Evolutionary conservation across 768 basidiomycete species (phyloP), one percentile per base, ranked within the genome.

Genomic region (Ramaria sp.): DNA sequence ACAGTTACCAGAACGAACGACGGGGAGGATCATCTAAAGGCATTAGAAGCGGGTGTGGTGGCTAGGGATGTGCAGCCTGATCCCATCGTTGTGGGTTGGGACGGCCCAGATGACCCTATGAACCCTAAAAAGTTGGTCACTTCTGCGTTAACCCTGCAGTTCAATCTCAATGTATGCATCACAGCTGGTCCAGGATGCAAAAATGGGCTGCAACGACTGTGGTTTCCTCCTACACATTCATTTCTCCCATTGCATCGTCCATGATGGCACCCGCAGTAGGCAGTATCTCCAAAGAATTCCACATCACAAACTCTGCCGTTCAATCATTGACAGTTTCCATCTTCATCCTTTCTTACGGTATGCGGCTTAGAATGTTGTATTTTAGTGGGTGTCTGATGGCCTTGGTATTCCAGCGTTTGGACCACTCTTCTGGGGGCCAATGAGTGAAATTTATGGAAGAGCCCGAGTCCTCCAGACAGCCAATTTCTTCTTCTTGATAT

Each of bases 401-500:
- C n/a, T 22, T 25, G 32, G 32, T 4, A 2, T 13, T 42, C n/a
- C 28, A 58, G 57, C 57, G 20, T 58, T 32, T 41, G 57, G 57
- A 13, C 57, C 57, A 16, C 50, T 58, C 8, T 24, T 56, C 9
- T 44, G 54, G 15, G 84, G 81, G 0, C 88, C 87, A 0, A 60
- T 88, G 22, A 81, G 78, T 58, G 88, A 90, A 64, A 72, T 88
- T 9, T 88, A 71, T 57, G 86, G 87, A 2, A 76, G 85, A 18
- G 76, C 79, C 0, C 66, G 70, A 1, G 78, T 86, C 0, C 60
- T 88, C 0, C 85, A 84, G 60, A 45, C 72, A 0, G 65, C 84
- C 0, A 88, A 87, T 64, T n/a, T 83, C 3, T 81, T 79, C 65
- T 87, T 76, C 61, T 67, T 87, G 1, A 77, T 45, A 39, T 57